phyloP scores from a whole-genome alignment of 1,284 basidiomycete genomes.

The Apiotrichum brassicae region DNA sequence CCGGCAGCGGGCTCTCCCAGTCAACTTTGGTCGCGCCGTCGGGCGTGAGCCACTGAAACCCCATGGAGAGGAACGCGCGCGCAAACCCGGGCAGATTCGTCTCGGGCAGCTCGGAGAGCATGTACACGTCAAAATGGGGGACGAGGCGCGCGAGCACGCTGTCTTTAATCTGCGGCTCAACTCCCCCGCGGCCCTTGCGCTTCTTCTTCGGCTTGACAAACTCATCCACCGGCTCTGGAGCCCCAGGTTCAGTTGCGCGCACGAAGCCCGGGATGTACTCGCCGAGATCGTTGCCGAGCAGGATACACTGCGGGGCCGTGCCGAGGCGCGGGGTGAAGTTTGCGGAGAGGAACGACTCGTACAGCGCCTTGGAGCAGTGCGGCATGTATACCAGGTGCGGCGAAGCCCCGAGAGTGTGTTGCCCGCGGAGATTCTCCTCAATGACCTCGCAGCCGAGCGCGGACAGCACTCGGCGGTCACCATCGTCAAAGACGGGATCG shows the following conservation, averaged over 20 bases:
- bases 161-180: conserved; percentile 18
- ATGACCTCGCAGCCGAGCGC: conserved; percentile 18
- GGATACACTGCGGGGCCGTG: conserved; percentile 10
- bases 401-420: conserved; percentile 15
- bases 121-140: conserved; percentile 26
- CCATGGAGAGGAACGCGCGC: conserved; percentile 36
- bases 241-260: not conserved
- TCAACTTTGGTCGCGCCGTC: conserved; percentile 23
- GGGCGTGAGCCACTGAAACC: conserved; percentile 33
- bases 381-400: conserved; percentile 39
- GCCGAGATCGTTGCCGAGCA: conserved; percentile 40
- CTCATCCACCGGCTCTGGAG: conserved; percentile 13
- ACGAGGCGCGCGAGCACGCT: conserved; percentile 36
- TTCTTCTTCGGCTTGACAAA: conserved; percentile 43
- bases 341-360: conserved; percentile 30
- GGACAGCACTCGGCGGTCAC: conserved; percentile 24
- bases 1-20: conserved; percentile 34
- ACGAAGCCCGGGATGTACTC: conserved; percentile 35
- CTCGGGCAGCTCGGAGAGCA: conserved; percentile 31
- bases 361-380: conserved; percentile 38
- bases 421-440: conserved; percentile 33
- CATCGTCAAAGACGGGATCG: conserved; percentile 38
- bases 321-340: conserved; percentile 26
- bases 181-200: conserved; percentile 23
- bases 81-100: conserved; percentile 43